Base-by-base conservation (phyloP, 2,329 filamentous ascomycete genomes). In the Alternaria sp. region DNA sequence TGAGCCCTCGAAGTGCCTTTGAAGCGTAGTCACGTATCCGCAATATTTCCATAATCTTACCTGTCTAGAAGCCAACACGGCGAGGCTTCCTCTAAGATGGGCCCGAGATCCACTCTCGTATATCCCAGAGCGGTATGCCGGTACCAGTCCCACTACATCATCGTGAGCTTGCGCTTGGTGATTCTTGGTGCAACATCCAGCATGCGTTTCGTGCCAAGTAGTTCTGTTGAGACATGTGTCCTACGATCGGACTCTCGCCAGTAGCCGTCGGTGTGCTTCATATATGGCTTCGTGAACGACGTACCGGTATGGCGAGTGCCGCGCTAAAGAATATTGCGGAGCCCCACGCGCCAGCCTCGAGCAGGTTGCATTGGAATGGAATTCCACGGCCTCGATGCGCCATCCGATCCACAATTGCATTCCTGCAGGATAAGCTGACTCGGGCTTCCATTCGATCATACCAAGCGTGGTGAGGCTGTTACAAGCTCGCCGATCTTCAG, bases 401-500 rank as follows among this genome's bases (percentile, higher is more conserved):
- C 19, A 47, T 61, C 54, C 30, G 54, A 19, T 49, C 46, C 40
- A 43, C 32, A 28, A 32, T 26, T 45, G 59, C 28, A 49, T 51
- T 57, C 19, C 30, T 55, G 52, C 36, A 32, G 45, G n/a, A 40
- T 40, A 12, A 54, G 25, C 54, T 61, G 59, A 61, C 46, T 36
- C 32, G 36, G 45, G n/a, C n/a, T 30, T 59, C 40, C 36, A 36
- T 43, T 17, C 40, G 40, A n/a, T 28, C 54, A 60, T 15, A 57
- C 43, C 30, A 57, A 57, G 46, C 49, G 64, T 44, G 56, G 54
- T 26, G 57, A 65, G 21, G 49, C 50, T 5, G 46, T 57, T 12
- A 65, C 44, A 49, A 63, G 50, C 52, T 65, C 61, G 25, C 61
- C 66, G 6, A 65, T 26, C 44, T 69, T 59, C 10, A 51, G 58